These are phyloP conservation scores for Chrysosporium keratinophilum DNA, from an alignment of 2,329 filamentous ascomycete genomes.

Conservation along the genomic window DNA sequence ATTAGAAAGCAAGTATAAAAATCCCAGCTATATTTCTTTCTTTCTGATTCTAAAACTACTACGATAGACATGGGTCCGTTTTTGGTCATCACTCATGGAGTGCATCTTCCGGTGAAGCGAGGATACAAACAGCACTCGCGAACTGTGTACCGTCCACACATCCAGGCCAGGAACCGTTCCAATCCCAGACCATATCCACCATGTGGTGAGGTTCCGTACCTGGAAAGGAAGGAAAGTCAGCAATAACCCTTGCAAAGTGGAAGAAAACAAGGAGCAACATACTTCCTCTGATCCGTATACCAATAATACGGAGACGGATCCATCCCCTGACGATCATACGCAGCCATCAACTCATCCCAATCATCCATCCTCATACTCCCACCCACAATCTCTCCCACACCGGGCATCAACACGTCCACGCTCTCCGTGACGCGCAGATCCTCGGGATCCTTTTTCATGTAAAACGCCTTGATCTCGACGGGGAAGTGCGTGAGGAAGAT, in stretches of 20 bases:
- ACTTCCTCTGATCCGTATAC: conserved; percentile 97
- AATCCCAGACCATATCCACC: conserved; percentile 88
- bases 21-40: not conserved
- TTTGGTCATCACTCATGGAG: conserved; percentile 27
- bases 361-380: conserved; percentile 94
- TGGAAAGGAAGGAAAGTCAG: conserved; percentile 25
- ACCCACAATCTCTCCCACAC: conserved; percentile 93
- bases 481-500: conserved; percentile 98
- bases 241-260: not conserved
- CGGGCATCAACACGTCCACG: conserved; percentile 80
- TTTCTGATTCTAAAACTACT: not conserved
- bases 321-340: conserved; percentile 79
- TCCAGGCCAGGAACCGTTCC: conserved; percentile 65
- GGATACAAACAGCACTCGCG: conserved; percentile 47
- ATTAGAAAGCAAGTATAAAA: not conserved
- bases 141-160: conserved; percentile 57
- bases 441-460: conserved; percentile 81
- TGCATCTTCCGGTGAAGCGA: conserved; percentile 42
- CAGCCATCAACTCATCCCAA: conserved; percentile 78
- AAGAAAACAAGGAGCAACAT: conserved; percentile 34
- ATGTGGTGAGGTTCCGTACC: conserved; percentile 84
- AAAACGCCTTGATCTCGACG: conserved; percentile 94
- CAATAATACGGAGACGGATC: conserved; percentile 84
- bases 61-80: not conserved
- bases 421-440: conserved; percentile 83